A percentile compares a stretch with the other conserved stretches of the same genome.
These are phyloP conservation scores for Phytophthora hibernalis DNA, from an alignment of 352 stramenopile genomes.

Conservation along the genomic window DNA sequence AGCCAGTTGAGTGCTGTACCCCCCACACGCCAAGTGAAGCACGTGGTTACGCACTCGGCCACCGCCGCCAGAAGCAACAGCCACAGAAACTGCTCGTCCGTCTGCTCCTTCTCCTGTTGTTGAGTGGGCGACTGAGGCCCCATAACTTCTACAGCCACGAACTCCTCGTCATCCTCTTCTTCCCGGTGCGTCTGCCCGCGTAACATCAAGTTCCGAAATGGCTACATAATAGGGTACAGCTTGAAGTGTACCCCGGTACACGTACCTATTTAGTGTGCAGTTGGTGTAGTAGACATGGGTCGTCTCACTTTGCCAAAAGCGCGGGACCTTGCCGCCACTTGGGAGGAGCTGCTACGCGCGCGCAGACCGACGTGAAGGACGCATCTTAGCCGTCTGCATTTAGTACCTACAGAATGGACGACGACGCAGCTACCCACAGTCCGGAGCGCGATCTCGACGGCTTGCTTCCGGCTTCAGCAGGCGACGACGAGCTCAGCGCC, in stretches of 20 bases:
- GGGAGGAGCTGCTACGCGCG: neutral
- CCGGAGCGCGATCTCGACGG: slow-evolving; percentile 12
- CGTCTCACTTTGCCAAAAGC: slow-evolving; percentile 25
- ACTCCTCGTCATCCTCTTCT: slow-evolving; percentile 9
- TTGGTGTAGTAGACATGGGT: neutral
- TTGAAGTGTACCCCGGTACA: slow-evolving; percentile 14
- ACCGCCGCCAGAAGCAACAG: slow-evolving; percentile 68
- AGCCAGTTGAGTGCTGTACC: slow-evolving; percentile 79
- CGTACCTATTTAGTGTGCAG: neutral
- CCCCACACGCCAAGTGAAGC: slow-evolving; percentile 70
- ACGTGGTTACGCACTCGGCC: slow-evolving; percentile 84
- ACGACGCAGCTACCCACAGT: slow-evolving; percentile 19
- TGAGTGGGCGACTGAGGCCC: slow-evolving; percentile 11
- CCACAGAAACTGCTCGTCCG: slow-evolving; percentile 72
- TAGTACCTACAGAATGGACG: slow-evolving; percentile 21
- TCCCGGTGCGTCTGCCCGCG: slow-evolving; percentile 30
- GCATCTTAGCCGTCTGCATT: neutral
- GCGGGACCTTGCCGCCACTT: slow-evolving; percentile 18
- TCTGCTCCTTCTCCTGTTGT: slow-evolving; percentile 42
- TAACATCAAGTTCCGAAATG: slow-evolving; percentile 27
- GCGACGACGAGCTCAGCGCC: slow-evolving; percentile 10
- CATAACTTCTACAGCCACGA: slow-evolving; percentile 1
- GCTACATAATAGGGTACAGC: neutral
- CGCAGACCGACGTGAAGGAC: neutral
- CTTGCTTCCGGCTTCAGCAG: neutral